phyloP scores from a whole-genome alignment of 83 land plant genomes.

The Picea abies region DNA sequence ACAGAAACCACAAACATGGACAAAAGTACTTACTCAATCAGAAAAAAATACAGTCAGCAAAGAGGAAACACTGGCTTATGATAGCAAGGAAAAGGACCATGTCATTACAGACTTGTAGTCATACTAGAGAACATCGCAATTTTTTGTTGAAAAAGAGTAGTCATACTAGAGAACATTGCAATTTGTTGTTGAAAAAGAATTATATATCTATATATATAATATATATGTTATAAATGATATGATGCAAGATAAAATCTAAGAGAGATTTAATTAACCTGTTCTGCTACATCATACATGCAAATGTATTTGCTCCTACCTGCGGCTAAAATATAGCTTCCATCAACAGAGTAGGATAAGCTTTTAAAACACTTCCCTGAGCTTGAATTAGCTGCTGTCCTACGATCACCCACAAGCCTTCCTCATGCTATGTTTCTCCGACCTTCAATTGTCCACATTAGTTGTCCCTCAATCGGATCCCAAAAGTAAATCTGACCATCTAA shows the following conservation, averaged over 20 bases:
- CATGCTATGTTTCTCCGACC: constrained; percentile 96
- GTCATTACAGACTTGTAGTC: too few species aligned
- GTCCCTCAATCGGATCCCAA: constrained; percentile 88
- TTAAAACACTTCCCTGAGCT: constrained; percentile 90
- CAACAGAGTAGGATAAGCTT: constrained; percentile 87
- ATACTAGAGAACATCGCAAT: too few species aligned
- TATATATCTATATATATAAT: too few species aligned
- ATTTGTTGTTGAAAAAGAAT: too few species aligned
- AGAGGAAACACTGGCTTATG: background rate
- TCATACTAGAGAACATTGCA: too few species aligned
- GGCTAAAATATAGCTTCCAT: constrained; percentile 90
- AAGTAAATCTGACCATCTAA: constrained; percentile 94
- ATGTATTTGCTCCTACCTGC: constrained; percentile 93
- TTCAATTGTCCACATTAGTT: constrained; percentile 84
- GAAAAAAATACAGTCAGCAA: background rate
- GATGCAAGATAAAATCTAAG: background rate
- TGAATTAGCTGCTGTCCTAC: constrained; percentile 86
- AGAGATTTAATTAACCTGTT: constrained; percentile 61
- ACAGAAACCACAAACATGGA: background rate
- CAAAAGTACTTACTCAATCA: too few species aligned
- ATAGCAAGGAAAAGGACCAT: background rate
- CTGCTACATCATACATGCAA: constrained; percentile 97
- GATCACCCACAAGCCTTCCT: constrained; percentile 92
- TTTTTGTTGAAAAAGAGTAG: too few species aligned
- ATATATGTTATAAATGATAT: background rate